Base-by-base conservation (phyloP, 2,329 filamentous ascomycete species). In the Calonectria hongkongensis region DNA sequence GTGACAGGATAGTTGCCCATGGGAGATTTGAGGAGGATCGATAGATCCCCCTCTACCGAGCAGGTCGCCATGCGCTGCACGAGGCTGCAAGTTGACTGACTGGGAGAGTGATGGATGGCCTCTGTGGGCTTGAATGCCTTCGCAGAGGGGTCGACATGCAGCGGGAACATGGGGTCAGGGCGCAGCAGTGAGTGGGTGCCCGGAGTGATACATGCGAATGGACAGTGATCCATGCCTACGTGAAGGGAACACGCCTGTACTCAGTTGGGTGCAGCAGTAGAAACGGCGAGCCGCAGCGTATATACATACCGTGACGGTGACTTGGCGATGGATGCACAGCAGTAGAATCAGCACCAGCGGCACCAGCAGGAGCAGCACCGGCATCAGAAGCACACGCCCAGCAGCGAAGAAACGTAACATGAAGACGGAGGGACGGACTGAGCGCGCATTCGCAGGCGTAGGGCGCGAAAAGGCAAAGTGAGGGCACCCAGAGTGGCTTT, bases 401-500 rank as follows among this genome's bases (percentile, higher is more conserved):
- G 21, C 54, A 60, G 21, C 54, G 33, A 21, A 27, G 50, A 39
- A 65, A 65, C 62, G 62, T 65, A 48, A 50, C 45, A 50, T 65
- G 43, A 50, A 18, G 62, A 30, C 41, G 30, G 45, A 65, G 28
- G 45, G 48, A 41, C 50, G 45, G 48, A 41, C 50, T 66, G 47
- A 50, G 47, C 54, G 54, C 21, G 33, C 15, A 39, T 41, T 60
- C 33, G 33, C 33, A 41, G 54, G 30, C 16, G 39, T 16, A 63
- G 60, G 66, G 66, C 76, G 69, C 67, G 74, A 56, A 66, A 63
- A 56, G 51, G 28, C 60, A 54, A 43, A 73, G 54, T 33, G 67
- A 68, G 54, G 68, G 41, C 54, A 56, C 54, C 64, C 21, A 71
- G 54, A 74, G 78, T 79, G 78, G 78, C 78, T 79, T 70, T 75